Evolutionary conservation across 345 rosid species (phyloP).

Genomic region (Moringa oleifera): DNA sequence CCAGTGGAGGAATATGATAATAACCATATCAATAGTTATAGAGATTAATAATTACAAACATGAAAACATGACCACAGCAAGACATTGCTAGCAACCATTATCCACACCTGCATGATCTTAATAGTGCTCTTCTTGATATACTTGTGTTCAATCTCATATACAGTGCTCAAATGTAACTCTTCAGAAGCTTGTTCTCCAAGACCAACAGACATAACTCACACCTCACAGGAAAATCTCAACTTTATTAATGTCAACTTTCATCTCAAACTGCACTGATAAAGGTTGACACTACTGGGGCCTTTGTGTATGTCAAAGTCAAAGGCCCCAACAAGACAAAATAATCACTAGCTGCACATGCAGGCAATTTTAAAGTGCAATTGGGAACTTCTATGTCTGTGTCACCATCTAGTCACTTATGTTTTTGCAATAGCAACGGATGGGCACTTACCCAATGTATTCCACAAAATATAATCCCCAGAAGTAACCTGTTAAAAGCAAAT

Average conservation of each 20-base stretch:
- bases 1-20: too few relatives aligned
- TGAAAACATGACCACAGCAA: too few relatives aligned
- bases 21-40: too few relatives aligned
- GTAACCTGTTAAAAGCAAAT: constrained; percentile 41
- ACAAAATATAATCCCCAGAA: constrained; percentile 83
- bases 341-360: not conserved
- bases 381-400: not conserved
- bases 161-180: too few relatives aligned
- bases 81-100: too few relatives aligned
- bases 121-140: too few relatives aligned
- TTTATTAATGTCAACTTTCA: too few relatives aligned
- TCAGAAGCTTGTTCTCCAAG: not conserved
- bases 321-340: not conserved
- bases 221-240: not conserved
- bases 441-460: constrained; percentile 95
- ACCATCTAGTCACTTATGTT: constrained; percentile 9
- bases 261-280: not conserved
- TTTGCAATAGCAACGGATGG: constrained; percentile 47
- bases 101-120: too few relatives aligned
- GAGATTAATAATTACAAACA: too few relatives aligned
- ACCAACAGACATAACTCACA: not conserved
- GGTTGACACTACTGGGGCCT: not conserved
- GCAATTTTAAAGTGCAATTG: not conserved
- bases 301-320: not conserved
- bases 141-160: too few relatives aligned